Base-by-base conservation (phyloP, 2,329 filamentous ascomycete genomes). In the Colletotrichum sp. region DNA sequence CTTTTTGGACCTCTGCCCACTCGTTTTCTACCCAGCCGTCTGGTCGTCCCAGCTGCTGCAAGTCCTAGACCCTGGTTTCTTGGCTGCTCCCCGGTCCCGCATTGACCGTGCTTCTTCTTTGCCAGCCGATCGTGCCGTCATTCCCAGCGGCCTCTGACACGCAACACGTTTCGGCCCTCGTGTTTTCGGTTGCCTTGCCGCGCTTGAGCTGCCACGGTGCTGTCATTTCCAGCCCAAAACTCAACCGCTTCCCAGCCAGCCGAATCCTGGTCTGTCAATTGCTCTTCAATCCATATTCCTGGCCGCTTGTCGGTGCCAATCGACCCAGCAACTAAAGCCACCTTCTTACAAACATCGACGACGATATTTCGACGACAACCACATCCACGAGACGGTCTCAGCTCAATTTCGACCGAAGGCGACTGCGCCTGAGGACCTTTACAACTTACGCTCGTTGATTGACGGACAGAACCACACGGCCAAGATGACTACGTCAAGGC, bases 131-230 rank as follows among this genome's bases (percentile, higher is more conserved):
- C 48, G 65, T 75, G 52, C 74, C 74, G 74, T 76, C 74, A 76
- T 72, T 64, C 52, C 63, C 72, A 64, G 60, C 72, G 48, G 30
- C 75, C 64, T 68, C 77, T 77, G 77, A 78, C 61, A 78, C 77
- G 63, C 75, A n/a, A 74, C 26, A 48, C 69, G 77, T 78, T 77
- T 78, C 75, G 68, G 52, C 67, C 68, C 55, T 65, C 57, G 48
- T 43, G 58, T 52, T n/a, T 43, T 55, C 32, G n/a, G 16, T 21
- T 58, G 74, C 32, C 71, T n/a, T 72, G 18, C 58, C 66, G 71
- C 60, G 16, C 34, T 55, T 48, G 43, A 60, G 32, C 74, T 70
- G 74, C 58, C 74, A 74, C 58, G 65, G 30, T 38, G 34, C 66
- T 73, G 64, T 75, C 73, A 57, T 64, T 65, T 26, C 18, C n/a